Evolutionary conservation across 148 eudicot species (phyloP).

Genomic region (Dysphania ambrosioides): DNA sequence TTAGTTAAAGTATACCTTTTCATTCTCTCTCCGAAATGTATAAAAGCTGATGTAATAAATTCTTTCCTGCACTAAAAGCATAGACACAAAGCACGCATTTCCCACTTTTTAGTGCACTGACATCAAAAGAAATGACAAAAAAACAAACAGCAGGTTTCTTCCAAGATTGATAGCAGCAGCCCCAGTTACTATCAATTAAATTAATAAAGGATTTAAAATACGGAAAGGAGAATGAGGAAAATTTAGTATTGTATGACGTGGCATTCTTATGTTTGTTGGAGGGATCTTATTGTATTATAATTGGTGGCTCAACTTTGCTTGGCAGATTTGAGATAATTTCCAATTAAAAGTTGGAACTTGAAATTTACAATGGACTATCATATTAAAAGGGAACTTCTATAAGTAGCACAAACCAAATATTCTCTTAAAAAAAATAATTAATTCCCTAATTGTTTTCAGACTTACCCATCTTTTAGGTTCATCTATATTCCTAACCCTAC

Average conservation of each 20-base stretch:
- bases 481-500: too few relatives aligned
- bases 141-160: constrained; percentile 17
- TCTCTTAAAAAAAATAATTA: too few relatives aligned
- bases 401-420: neutral
- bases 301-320: constrained; percentile 29
- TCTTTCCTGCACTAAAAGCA: constrained; percentile 26
- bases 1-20: neutral
- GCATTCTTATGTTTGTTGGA: constrained; percentile 24
- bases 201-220: neutral
- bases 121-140: constrained; percentile 35
- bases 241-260: constrained; percentile 13
- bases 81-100: constrained; percentile 32
- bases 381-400: neutral
- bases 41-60: constrained; percentile 2
- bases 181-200: neutral
- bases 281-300: constrained; percentile 14
- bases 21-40: neutral
- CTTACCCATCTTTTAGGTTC: too few relatives aligned
- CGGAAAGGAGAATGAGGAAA: neutral
- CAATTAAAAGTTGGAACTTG: neutral
- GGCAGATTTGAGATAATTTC: neutral
- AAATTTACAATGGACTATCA: neutral
- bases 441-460: too few relatives aligned
- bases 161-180: constrained; percentile 26
- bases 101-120: constrained; percentile 41